Evolutionary conservation across 2,329 filamentous ascomycete species (phyloP).

Genomic region (Sporothrix pallida): DNA sequence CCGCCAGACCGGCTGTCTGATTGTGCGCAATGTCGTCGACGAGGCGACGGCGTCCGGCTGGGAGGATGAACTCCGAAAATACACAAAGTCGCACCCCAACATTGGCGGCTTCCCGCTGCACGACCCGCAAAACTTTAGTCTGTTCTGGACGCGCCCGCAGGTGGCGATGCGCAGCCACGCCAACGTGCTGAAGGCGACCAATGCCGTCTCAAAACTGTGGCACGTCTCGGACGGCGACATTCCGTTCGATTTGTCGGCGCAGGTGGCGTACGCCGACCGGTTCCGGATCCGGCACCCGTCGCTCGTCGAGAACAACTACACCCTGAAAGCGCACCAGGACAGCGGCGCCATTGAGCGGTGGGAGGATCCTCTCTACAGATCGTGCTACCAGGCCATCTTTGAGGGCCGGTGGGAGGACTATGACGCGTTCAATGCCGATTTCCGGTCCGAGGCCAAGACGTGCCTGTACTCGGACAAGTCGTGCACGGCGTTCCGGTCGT

Average conservation of each 20-base stretch:
- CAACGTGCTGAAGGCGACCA: conserved; percentile 65
- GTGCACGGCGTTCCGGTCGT: conserved; percentile 72
- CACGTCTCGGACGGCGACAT: conserved; percentile 46
- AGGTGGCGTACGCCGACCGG: conserved; percentile 41
- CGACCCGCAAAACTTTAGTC: conserved; percentile 68
- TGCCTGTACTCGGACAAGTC: conserved; percentile 50
- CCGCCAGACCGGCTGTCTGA: conserved; percentile 1
- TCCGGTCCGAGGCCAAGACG: conserved; percentile 39
- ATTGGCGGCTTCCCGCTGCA: conserved; percentile 13
- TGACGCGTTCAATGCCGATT: conserved; percentile 67
- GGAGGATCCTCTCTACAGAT: conserved; percentile 60
- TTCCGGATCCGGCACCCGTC: conserved; percentile 41
- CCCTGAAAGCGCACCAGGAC: conserved; percentile 61
- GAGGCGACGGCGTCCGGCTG: neutral
- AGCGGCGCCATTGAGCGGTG: conserved; percentile 63
- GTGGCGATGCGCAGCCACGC: conserved; percentile 70
- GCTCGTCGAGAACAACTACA: conserved; percentile 50
- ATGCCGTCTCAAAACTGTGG: conserved; percentile 69
- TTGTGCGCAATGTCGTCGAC: conserved; percentile 8
- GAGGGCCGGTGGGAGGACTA: conserved; percentile 70
- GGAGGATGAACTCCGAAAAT: neutral
- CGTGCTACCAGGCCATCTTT: conserved; percentile 66
- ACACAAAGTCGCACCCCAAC: conserved; percentile 3
- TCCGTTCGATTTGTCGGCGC: conserved; percentile 24
- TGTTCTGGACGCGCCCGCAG: conserved; percentile 77